Percentiles rank a stretch among this genome's conserved stretches.
These are phyloP conservation scores for Pseudogymnoascus destructans DNA, from an alignment of 2,329 filamentous ascomycete species.

Conservation along the genomic window DNA sequence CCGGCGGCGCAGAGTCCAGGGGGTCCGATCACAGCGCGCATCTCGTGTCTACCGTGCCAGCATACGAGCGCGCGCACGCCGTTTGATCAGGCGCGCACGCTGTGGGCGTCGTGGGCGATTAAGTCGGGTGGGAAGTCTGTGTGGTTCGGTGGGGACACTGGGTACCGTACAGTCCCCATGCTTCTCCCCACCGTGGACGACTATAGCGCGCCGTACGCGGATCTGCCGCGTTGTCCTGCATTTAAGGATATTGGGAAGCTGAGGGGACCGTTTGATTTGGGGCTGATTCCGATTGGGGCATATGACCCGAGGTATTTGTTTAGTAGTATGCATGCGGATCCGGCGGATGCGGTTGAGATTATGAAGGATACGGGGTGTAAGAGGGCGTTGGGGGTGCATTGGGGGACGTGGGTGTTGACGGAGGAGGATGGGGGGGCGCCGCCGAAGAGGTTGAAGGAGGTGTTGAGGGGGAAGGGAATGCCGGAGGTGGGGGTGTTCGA, in stretches of 20 bases:
- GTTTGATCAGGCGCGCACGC: conserved; percentile 56
- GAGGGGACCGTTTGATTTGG: conserved; percentile 78
- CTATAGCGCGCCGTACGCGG: conserved; percentile 51
- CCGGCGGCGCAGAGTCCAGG: conserved; percentile 22
- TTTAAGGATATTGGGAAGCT: conserved; percentile 72
- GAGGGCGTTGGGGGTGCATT: conserved; percentile 75
- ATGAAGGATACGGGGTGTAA: conserved; percentile 72
- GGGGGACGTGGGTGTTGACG: conserved; percentile 76
- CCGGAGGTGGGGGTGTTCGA: conserved; percentile 65
- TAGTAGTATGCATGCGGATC: conserved; percentile 74
- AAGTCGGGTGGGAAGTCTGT: conserved; percentile 62
- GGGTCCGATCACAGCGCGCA: conserved; percentile 51
- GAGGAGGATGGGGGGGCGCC: conserved; percentile 78
- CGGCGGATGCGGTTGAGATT: conserved; percentile 78
- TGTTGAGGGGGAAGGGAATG: conserved; percentile 53
- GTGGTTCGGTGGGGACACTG: conserved; percentile 84
- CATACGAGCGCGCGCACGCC: conserved; percentile 59
- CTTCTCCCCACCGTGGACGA: conserved; percentile 53
- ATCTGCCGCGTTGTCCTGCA: conserved; percentile 64
- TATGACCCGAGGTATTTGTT: conserved; percentile 64
- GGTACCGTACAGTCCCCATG: conserved; percentile 66
- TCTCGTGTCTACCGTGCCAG: conserved; percentile 74
- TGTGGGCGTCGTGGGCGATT: conserved; percentile 84
- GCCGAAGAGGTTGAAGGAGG: conserved; percentile 56
- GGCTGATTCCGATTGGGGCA: conserved; percentile 85